Base-by-base conservation (phyloP, 75 land plant species). In the Sequoia sempervirens region DNA sequence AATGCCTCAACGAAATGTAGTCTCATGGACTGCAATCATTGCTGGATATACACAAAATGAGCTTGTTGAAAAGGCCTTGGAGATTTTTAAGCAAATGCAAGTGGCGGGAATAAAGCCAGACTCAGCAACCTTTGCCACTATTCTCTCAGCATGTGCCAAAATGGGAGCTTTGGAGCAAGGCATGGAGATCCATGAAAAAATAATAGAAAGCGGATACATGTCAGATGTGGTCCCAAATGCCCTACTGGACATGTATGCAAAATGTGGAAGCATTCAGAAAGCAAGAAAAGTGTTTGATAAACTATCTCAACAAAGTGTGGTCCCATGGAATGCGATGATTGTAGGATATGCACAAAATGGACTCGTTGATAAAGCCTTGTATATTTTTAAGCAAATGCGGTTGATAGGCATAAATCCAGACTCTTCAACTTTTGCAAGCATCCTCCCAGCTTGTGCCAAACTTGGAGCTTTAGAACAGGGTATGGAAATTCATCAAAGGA, bases 251-350 rank as follows among this genome's bases (percentile, higher is more conserved):
- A 93, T 89, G 92, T 95, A 93, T 81, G 74, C 81, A 1, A 92
- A 85, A 80, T 95, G 96, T 88, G 93, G 92, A 50, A 87, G 83
- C 9, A 82, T 89, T 72, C 86, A 82, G 47, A 89, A 92, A 81
- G 96, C 96, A 30, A 34, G 58, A n/a, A 34, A 76, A 7, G 84
- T 92, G 2, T 93, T 93, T 82, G 81, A 89, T 20, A 80, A 70
- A 30, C 88, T 95, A 87, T 84, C 87, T 28, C 36, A 75, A 14
- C 85, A 90, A 32, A 87, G 90, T 68, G 78, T 90, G 66, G 89
- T 93, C 26, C 84, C 93, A 26, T 95, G 96, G 95, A 90, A 90
- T 80, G 88, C 86, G 12, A 89, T 95, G 92, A 90, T 95, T 47
- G 85, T 86, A 32, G 86, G 89, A 37, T 82, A 86, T 85, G 91